Conservation (phyloP, 768 basidiomycete species). For the Tricholoma terreum region DNA sequence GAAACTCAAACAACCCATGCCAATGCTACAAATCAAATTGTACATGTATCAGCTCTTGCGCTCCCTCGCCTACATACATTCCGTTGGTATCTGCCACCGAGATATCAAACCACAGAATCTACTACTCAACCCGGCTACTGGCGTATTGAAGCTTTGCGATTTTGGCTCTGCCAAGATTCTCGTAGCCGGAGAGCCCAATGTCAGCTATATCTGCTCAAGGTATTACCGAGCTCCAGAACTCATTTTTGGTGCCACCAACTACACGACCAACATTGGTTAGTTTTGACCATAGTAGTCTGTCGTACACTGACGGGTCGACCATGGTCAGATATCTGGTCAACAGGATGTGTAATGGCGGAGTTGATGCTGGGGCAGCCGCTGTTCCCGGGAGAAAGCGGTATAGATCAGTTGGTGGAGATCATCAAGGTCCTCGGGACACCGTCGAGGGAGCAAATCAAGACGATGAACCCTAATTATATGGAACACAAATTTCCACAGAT, state of each 20-base stretch:
- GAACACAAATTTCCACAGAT: conserved; percentile 99
- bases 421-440: conserved; percentile 99
- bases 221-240: conserved; percentile 99
- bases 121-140: conserved; percentile 93
- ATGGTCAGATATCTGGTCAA: conserved; percentile 92
- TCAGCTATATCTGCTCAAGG: conserved; percentile 98
- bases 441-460: conserved; percentile 99
- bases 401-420: conserved; percentile 99
- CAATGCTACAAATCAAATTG: conserved; percentile 98
- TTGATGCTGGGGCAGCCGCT: conserved; percentile 98
- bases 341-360: conserved; percentile 99
- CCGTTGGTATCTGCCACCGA: conserved; percentile 98
- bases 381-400: conserved; percentile 98
- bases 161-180: conserved; percentile 99
- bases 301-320: conserved; percentile 1
- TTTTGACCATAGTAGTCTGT: conserved; percentile 14
- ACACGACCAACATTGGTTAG: conserved; percentile 97
- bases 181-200: conserved; percentile 96
- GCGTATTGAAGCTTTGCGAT: conserved; percentile 96
- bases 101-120: conserved; percentile 99
- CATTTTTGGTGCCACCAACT: conserved; percentile 99
- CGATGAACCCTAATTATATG: conserved; percentile 99
- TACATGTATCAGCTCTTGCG: conserved; percentile 99
- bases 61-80: conserved; percentile 98
- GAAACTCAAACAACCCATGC: conserved; percentile 99